These are phyloP conservation scores for Scedosporium apiospermum DNA, from an alignment of 2,329 filamentous ascomycete genomes.

Conservation along the genomic window DNA sequence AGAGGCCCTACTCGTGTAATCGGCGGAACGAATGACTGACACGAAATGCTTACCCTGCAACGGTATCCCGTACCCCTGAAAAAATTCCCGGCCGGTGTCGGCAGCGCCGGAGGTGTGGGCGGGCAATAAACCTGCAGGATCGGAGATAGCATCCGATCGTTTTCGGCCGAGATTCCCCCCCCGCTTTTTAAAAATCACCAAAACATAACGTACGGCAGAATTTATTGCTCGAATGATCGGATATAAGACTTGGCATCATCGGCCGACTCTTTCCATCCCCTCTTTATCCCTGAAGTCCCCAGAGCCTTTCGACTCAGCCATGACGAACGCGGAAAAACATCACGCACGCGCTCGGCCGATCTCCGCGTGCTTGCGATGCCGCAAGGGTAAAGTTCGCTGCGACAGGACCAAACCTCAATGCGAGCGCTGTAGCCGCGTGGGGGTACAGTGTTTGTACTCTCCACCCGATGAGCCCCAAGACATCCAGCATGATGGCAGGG, in stretches of 20 bases:
- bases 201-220: too few relatives aligned
- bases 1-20: too few relatives aligned
- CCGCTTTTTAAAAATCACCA: neutral
- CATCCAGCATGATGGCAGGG: neutral
- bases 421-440: constrained; percentile 6
- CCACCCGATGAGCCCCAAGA: neutral
- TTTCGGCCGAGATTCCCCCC: constrained; percentile 1
- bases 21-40: too few relatives aligned
- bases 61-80: too few relatives aligned
- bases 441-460: constrained; percentile 4
- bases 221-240: too few relatives aligned
- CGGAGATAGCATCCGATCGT: constrained; percentile 3
- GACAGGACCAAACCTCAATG: constrained; percentile 3
- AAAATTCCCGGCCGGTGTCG: too few relatives aligned
- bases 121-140: neutral
- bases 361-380: constrained; percentile 7
- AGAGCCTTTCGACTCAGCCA: too few relatives aligned
- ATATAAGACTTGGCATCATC: too few relatives aligned
- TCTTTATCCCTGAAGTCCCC: too few relatives aligned
- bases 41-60: too few relatives aligned
- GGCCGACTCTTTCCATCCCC: too few relatives aligned
- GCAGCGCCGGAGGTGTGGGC: too few relatives aligned
- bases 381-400: constrained; percentile 8
- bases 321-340: neutral
- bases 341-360: neutral